phyloP scores from a whole-genome alignment of 441 rosid genomes.

The Erodium moschatum region DNA sequence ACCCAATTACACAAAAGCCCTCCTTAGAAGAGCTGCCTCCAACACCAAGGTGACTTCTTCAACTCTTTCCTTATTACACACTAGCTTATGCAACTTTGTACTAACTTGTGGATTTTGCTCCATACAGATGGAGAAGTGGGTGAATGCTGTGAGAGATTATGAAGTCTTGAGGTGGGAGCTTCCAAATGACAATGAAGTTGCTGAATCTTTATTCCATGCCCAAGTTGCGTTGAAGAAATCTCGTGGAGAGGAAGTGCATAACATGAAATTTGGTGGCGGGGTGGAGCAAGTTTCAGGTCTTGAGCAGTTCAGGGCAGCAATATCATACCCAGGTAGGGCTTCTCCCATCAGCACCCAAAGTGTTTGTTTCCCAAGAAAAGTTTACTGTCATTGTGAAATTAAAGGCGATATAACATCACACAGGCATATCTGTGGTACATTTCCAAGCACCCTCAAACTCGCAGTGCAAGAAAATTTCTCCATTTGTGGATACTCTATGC shows the following conservation, averaged over 20 bases:
- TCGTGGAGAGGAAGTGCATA: conserved; percentile 79
- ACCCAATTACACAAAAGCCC: conserved; percentile 56
- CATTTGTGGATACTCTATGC: conserved; percentile 62
- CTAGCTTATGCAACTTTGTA: no score
- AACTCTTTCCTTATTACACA: no score
- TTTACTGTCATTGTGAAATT: not conserved
- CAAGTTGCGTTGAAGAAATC: conserved; percentile 86
- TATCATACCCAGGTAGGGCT: conserved; percentile 56
- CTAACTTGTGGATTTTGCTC: no score
- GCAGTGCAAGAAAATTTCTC: conserved; percentile 78
- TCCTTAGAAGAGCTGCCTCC: conserved; percentile 60
- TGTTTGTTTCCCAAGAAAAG: no score
- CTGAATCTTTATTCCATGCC: conserved; percentile 74
- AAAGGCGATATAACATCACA: not conserved
- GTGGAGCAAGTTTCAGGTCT: conserved; percentile 42
- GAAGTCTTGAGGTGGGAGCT: conserved; percentile 71
- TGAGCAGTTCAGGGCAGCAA: conserved; percentile 70
- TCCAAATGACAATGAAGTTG: conserved; percentile 73
- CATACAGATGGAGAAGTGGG: conserved; percentile 49
- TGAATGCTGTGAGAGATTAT: conserved; percentile 79
- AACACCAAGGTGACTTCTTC: conserved; percentile 40
- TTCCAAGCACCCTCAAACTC: conserved; percentile 49
- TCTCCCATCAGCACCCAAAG: not conserved
- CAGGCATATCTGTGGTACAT: conserved; percentile 77
- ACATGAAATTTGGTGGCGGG: conserved; percentile 76